A percentile compares a stretch with the other conserved stretches of the same genome.
These are phyloP conservation scores for Penicillium goetzii DNA, from an alignment of 495 filamentous ascomycete species.

Conservation along the genomic window DNA sequence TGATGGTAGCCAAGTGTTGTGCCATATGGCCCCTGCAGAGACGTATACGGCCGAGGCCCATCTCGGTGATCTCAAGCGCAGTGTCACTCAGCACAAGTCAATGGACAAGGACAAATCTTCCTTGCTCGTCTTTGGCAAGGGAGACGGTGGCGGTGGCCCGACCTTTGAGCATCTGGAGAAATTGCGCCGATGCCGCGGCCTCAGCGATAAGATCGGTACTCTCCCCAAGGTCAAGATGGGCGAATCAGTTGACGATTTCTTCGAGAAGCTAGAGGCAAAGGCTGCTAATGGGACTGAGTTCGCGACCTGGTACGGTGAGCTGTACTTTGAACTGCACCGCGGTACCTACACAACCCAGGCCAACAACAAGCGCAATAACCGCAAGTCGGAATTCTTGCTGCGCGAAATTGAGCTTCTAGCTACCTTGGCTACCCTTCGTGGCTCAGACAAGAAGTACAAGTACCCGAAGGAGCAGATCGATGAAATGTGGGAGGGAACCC, in stretches of 20 bases:
- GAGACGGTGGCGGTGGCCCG: constrained; percentile 93
- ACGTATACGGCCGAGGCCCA: constrained; percentile 95
- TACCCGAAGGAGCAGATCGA: constrained; percentile 94
- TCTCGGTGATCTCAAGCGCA: constrained; percentile 93
- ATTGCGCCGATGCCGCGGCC: constrained; percentile 88
- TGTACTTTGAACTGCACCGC: constrained; percentile 96
- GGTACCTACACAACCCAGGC: constrained; percentile 97
- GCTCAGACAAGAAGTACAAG: constrained; percentile 61
- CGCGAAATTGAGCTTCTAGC: constrained; percentile 89
- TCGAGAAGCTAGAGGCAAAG: constrained; percentile 76
- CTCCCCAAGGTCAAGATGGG: constrained; percentile 90
- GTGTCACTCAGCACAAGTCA: constrained; percentile 91
- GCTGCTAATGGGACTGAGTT: constrained; percentile 72
- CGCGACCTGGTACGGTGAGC: constrained; percentile 95
- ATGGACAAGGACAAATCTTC: constrained; percentile 88
- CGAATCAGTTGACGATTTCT: constrained; percentile 94
- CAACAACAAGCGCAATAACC: constrained; percentile 94
- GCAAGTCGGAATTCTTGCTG: constrained; percentile 79
- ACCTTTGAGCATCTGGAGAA: constrained; percentile 96
- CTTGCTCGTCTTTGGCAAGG: constrained; percentile 91
- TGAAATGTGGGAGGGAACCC: constrained; percentile 84
- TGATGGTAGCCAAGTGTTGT: constrained; percentile 93
- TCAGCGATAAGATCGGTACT: constrained; percentile 83
- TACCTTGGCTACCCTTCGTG: constrained; percentile 76
- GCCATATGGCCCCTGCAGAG: constrained; percentile 93